Evolutionary conservation across 2,329 filamentous ascomycete species (phyloP).

Genomic region (Ceratocystis albifundus): DNA sequence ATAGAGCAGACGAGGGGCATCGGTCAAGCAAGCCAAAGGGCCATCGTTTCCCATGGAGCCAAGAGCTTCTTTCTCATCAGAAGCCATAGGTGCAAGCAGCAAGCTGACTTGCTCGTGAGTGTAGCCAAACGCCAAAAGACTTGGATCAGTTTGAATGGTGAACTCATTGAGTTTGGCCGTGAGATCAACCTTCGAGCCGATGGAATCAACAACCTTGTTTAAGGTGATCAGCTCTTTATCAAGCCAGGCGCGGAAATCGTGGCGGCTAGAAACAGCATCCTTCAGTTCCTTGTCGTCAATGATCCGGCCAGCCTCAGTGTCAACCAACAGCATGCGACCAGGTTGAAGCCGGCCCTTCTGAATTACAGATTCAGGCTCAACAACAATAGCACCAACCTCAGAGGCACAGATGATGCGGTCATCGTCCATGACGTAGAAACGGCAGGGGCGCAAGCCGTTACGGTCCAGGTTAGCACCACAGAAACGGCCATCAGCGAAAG

Average conservation of each 20-base stretch:
- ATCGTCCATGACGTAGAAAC: conserved; percentile 94
- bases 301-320: conserved; percentile 78
- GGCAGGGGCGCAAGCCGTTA: conserved; percentile 87
- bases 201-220: conserved; percentile 57
- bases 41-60: conserved; percentile 98
- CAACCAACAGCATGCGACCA: conserved; percentile 90
- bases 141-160: conserved; percentile 70
- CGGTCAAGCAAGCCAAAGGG: conserved; percentile 80
- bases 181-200: conserved; percentile 51
- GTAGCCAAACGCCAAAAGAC: conserved; percentile 81
- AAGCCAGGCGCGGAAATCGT: conserved; percentile 82
- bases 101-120: conserved; percentile 91
- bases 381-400: conserved; percentile 83
- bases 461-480: conserved; percentile 94
- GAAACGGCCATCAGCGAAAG: conserved; percentile 90
- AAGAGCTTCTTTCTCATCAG: conserved; percentile 91
- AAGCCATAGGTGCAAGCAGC: conserved; percentile 87
- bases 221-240: conserved; percentile 75
- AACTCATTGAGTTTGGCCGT: conserved; percentile 54
- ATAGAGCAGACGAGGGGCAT: conserved; percentile 75
- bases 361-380: conserved; percentile 80
- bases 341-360: conserved; percentile 91
- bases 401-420: conserved; percentile 96
- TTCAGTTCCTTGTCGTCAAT: conserved; percentile 92
- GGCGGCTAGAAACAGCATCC: conserved; percentile 69